Base-by-base conservation (phyloP, 371 early-diverging fungal species). In the Enterospora canceri region DNA sequence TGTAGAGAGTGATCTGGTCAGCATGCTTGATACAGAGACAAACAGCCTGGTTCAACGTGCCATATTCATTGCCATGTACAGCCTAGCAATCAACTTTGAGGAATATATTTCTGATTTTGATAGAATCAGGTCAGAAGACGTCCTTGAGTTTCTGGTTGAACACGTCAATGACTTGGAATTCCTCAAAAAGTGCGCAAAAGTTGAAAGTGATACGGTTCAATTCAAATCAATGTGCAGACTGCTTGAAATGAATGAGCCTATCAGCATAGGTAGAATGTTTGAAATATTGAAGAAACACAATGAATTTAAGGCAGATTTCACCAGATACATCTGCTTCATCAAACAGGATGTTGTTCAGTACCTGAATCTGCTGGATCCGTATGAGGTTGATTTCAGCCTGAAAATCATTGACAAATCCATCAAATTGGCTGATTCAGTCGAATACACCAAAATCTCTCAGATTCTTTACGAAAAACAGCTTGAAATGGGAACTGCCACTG, bases 331-430 rank as follows among this genome's bases (percentile, higher is more conserved):
- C 18, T 33, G 54, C n/a, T 30, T 18, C 29, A 31, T 67, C 8
- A 23, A 24, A 28, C 55, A 35, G 24, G 31, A 58, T 55, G 31
- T 35, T 51, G 47, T 71, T 21, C 48, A 68, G n/a, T 34, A 65
- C 61, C 18, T 75, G 21, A 0, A 19, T 23, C 49, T 33, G 21
- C 63, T 56, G 21, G 58, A 73, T 70, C 86, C 89, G 68, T 92
- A 92, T 56, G 94, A 94, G 69, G 84, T 93, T 71, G 89, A 88
- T 59, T 94, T 93, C n/a, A 88, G 91, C 35, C 84, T 86, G 62
- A 90, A 88, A 80, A 86, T 87, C 48, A 76, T 93, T 32, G 82
- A 83, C 23, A 87, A 92, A 47, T 88, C 87, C 28, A 83, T 92
- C 83, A 86, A 89, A 40, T 84, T 91, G 83, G 87, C 88, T 4